Evolutionary conservation across 2,329 filamentous ascomycete species (phyloP).

Genomic region (Hypoxylon sp.): DNA sequence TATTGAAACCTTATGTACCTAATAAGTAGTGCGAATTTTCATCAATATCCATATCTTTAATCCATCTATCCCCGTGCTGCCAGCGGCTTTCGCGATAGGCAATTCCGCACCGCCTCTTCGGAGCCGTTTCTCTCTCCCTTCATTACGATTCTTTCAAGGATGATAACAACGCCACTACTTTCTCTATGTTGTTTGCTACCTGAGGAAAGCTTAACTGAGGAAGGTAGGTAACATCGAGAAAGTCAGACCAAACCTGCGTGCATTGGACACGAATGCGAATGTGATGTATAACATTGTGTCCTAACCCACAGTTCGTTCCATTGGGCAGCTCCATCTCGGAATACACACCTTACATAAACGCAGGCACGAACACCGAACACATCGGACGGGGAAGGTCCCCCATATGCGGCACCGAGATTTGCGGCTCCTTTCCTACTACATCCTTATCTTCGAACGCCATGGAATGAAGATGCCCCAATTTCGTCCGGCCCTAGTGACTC

Average conservation of each 20-base stretch:
- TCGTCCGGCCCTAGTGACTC: conserved; percentile 34
- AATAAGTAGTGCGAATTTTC: conserved; percentile 26
- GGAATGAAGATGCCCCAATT: conserved; percentile 30
- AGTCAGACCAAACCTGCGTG: too few species aligned
- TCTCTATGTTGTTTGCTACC: neutral
- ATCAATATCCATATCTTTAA: conserved; percentile 18
- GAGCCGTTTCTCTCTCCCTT: conserved; percentile 14
- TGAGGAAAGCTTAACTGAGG: conserved; percentile 1
- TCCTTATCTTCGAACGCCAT: conserved; percentile 23
- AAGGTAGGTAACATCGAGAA: neutral
- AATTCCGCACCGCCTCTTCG: conserved; percentile 23
- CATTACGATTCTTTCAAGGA: conserved; percentile 9
- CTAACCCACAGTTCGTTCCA: neutral
- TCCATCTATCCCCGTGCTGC: conserved; percentile 14
- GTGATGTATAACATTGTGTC: conserved; percentile 9
- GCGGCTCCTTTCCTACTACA: conserved; percentile 27
- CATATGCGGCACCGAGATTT: conserved; percentile 30
- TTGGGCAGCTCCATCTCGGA: conserved; percentile 20
- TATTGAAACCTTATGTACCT: conserved; percentile 37
- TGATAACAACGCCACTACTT: conserved; percentile 2
- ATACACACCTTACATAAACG: conserved; percentile 16
- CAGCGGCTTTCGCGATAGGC: conserved; percentile 36
- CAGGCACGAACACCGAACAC: conserved; percentile 17
- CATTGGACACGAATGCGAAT: conserved; percentile 5
- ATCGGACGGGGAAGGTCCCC: conserved; percentile 14